Evolutionary conservation across 805 yeast genomes (phyloP), one percentile per base, ranked within the genome.

Genomic region (Sungouiozyma ichnusensis): DNA sequence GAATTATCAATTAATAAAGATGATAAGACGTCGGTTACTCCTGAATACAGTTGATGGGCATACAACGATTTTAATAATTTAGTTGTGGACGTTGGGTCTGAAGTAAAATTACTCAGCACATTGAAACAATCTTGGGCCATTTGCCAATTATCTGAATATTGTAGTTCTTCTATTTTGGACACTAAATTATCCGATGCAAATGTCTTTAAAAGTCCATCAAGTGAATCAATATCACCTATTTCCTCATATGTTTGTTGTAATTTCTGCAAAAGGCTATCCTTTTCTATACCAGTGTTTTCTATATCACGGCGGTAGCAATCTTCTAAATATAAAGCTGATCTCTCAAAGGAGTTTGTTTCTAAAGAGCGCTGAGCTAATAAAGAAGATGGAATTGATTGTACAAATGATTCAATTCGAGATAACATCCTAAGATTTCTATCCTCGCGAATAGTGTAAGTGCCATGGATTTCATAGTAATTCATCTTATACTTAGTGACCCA

Each of bases 291-390:
- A 13, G 20, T 16, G 1, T 57, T 52, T 50, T 63, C 39, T 24
- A 24, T 11, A 24, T 24, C 29, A 15, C 58, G 55, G 32, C 87
- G 64, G 45, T 73, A 74, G 46, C 83, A 77, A 52, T 85, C 85
- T 51, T 92, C 99, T 53, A 85, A 67, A 57, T 85, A 86, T 40
- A 88, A 66, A 6, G 90, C 77, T 0, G 97, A 87, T 37, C 97
- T 68, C 48, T 94, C 97, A 55, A 77, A 86, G 0, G 94, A 79
- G 37, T 78, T 84, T 46, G 94, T 84, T 48, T 86, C 86, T 1
- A 86, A 73, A 0, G 97, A 82, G 40, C 92, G 69, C 31, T 71
- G 68, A 0, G 95, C 96, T 52, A 92, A 68, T 17, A 83, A 55
- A 32, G 76, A 78, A 20, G 79, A 75, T 0, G 95, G 84, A 8